Conservation (phyloP, 2,329 filamentous ascomycete species). For the Madurella mycetomatis region DNA sequence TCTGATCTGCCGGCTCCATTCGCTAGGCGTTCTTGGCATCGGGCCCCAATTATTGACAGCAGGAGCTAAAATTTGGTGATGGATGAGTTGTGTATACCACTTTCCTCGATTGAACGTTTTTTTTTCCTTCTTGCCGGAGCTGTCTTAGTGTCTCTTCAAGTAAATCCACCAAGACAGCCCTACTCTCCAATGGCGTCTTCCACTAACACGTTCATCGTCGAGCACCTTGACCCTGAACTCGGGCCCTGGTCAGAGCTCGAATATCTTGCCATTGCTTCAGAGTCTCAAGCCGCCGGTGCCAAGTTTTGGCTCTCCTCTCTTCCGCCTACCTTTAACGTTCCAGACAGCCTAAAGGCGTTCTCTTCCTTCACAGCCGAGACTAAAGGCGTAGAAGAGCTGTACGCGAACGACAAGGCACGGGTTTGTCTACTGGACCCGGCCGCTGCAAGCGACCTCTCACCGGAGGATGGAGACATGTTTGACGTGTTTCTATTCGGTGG, state of each 20-base stretch:
- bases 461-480: slow-evolving; percentile 76
- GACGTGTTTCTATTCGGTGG: slow-evolving; percentile 94
- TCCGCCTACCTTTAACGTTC: slow-evolving; percentile 63
- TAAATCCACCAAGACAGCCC: not conserved
- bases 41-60: not conserved
- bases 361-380: slow-evolving; percentile 67
- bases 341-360: slow-evolving; percentile 49
- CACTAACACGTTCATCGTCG: slow-evolving; percentile 80
- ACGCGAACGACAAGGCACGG: slow-evolving; percentile 63
- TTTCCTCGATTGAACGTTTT: too few species aligned
- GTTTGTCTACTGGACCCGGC: slow-evolving; percentile 89
- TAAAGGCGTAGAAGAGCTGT: slow-evolving; percentile 78
- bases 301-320: slow-evolving; percentile 81
- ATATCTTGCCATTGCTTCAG: slow-evolving; percentile 80
- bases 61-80: slow-evolving; percentile 15
- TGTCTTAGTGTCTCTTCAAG: too few species aligned
- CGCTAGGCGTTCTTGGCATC: slow-evolving; percentile 16
- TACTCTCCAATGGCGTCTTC: slow-evolving; percentile 33
- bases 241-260: slow-evolving; percentile 93
- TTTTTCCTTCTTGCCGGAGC: too few species aligned
- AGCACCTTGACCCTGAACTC: slow-evolving; percentile 92
- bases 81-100: too few species aligned
- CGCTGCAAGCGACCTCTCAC: slow-evolving; percentile 73
- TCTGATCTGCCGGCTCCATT: slow-evolving; percentile 9
- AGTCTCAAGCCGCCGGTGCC: slow-evolving; percentile 63